Percentiles rank a stretch among this genome's conserved stretches.
These are phyloP conservation scores for Cryptococcus sp. DNA, from an alignment of 1,284 basidiomycete species.

Conservation along the genomic window DNA sequence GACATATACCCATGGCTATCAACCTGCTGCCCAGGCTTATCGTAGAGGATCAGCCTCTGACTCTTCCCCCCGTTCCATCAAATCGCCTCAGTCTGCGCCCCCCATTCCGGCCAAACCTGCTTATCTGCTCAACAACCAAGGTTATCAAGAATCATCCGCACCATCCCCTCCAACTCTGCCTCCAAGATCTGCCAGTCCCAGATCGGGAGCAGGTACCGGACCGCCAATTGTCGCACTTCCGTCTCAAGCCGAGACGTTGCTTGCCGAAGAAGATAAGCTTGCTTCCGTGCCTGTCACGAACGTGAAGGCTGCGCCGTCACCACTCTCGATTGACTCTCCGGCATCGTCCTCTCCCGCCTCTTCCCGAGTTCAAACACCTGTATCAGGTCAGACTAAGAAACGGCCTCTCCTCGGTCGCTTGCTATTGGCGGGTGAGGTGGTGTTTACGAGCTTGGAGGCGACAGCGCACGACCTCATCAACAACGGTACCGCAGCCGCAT, in stretches of 20 bases:
- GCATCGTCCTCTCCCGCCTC: neutral
- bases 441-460: conserved; percentile 69
- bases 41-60: conserved; percentile 10
- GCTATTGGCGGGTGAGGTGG: conserved; percentile 68
- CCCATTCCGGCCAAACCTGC: conserved; percentile 17
- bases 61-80: conserved; percentile 14
- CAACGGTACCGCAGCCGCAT: conserved; percentile 60
- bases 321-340: neutral
- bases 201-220: conserved; percentile 20
- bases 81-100: conserved; percentile 10
- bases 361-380: conserved; percentile 2
- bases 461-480: conserved; percentile 65
- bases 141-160: conserved; percentile 11
- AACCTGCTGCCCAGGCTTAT: conserved; percentile 26
- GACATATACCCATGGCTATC: conserved; percentile 25
- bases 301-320: conserved; percentile 2
- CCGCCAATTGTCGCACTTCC: conserved; percentile 4
- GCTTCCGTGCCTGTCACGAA: conserved; percentile 5
- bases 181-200: conserved; percentile 11
- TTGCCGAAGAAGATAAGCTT: conserved; percentile 5
- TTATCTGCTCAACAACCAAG: conserved; percentile 3
- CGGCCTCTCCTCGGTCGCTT: conserved; percentile 56
- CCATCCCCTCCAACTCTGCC: conserved; percentile 43
- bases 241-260: conserved; percentile 11
- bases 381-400: conserved; percentile 28